These are phyloP conservation scores for Cunninghamia lanceolata DNA, from an alignment of 75 land plant species.

Conservation along the genomic window DNA sequence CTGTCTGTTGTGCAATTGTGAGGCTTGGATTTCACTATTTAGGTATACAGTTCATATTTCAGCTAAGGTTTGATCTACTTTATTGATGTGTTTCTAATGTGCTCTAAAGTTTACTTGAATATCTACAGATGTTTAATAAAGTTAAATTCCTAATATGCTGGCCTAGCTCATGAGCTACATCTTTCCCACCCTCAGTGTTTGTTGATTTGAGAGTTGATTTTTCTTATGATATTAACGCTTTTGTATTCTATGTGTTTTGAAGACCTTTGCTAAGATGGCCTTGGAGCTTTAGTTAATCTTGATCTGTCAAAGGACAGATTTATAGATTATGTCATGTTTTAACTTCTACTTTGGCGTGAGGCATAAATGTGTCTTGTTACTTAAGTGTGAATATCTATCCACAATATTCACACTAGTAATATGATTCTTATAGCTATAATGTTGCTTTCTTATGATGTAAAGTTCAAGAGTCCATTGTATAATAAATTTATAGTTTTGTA, in stretches of 20 bases:
- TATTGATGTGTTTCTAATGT: neutral
- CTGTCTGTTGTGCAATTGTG: neutral
- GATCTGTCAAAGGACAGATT: too few relatives aligned
- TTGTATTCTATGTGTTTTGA: neutral
- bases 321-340: neutral
- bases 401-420: neutral
- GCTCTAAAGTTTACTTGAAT: neutral
- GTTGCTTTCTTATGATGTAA: neutral
- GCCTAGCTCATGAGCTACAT: neutral
- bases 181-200: neutral
- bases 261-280: neutral
- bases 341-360: neutral
- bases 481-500: neutral
- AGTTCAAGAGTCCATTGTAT: neutral
- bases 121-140: neutral
- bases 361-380: neutral
- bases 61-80: neutral
- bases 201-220: neutral
- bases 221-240: neutral
- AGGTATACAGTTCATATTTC: neutral
- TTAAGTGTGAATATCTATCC: neutral
- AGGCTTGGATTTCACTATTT: neutral
- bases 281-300: neutral
- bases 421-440: neutral
- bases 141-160: neutral